A percentile compares a stretch with the other conserved stretches of the same genome.
phyloP scores from a whole-genome alignment of 805 yeast species.

The Suhomyces xylopsoci region DNA sequence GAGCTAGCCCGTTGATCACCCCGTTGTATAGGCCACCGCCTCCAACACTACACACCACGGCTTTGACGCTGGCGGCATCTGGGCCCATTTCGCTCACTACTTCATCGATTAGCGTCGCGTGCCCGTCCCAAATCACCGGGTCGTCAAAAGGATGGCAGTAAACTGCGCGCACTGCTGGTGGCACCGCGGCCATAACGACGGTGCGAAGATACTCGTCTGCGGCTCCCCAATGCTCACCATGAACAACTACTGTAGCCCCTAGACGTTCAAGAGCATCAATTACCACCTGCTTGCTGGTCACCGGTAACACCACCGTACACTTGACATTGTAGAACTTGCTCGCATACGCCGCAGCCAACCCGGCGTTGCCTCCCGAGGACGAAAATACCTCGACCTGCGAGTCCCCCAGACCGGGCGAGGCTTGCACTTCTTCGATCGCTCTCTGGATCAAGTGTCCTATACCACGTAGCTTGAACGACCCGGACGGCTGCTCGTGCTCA shows the following conservation, averaged over 20 bases:
- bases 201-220: slow-evolving; percentile 25
- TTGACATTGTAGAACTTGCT: slow-evolving; percentile 16
- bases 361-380: slow-evolving; percentile 38
- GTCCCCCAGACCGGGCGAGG: slow-evolving; percentile 6
- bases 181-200: slow-evolving; percentile 13
- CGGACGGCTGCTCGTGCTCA: slow-evolving; percentile 13
- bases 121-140: slow-evolving; percentile 31
- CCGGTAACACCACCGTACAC: slow-evolving; percentile 33
- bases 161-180: slow-evolving; percentile 14
- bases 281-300: slow-evolving; percentile 15
- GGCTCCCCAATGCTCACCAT: slow-evolving; percentile 32
- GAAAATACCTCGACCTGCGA: slow-evolving; percentile 20
- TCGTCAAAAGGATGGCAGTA: slow-evolving; percentile 36
- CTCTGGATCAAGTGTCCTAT: slow-evolving; percentile 7
- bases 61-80: slow-evolving; percentile 19
- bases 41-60: slow-evolving; percentile 30
- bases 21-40: slow-evolving; percentile 37
- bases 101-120: slow-evolving; percentile 23
- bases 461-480: slow-evolving; percentile 14
- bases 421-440: not conserved
- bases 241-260: slow-evolving; percentile 22
- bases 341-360: slow-evolving; percentile 32
- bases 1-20: slow-evolving; percentile 21
- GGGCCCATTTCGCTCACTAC: slow-evolving; percentile 17
- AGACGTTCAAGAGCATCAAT: slow-evolving; percentile 15